Evolutionary conservation across 768 basidiomycete species (phyloP).

Genomic region (Xerocomus spinulosus): DNA sequence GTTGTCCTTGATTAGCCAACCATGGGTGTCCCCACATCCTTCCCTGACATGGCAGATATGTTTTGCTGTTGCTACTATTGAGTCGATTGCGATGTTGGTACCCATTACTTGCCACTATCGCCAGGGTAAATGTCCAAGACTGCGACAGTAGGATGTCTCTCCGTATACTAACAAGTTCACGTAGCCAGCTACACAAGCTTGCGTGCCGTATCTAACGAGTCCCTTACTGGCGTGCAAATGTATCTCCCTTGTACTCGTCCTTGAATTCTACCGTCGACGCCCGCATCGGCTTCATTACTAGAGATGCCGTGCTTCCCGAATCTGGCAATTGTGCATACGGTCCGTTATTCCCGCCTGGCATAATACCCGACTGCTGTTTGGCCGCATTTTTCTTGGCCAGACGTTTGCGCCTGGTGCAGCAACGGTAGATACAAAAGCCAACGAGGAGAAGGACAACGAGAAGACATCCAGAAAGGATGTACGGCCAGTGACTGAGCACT

Average conservation of each 20-base stretch:
- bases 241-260: slow-evolving; percentile 14
- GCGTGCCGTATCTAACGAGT: slow-evolving; percentile 13
- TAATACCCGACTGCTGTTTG: slow-evolving; percentile 13
- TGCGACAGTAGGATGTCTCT: background rate
- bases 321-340: slow-evolving; percentile 24
- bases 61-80: too few relatives aligned
- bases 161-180: slow-evolving; percentile 10
- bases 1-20: too few relatives aligned
- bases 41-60: too few relatives aligned
- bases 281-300: slow-evolving; percentile 29
- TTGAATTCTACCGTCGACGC: slow-evolving; percentile 12
- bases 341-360: slow-evolving; percentile 2
- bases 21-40: too few relatives aligned
- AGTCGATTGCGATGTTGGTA: too few relatives aligned
- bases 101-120: too few relatives aligned
- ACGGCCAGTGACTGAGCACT: slow-evolving; percentile 69
- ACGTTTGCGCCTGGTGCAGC: slow-evolving; percentile 47
- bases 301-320: slow-evolving; percentile 25
- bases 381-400: slow-evolving; percentile 22
- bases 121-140: too few relatives aligned
- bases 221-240: slow-evolving; percentile 9
- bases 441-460: slow-evolving; percentile 42
- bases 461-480: slow-evolving; percentile 61
- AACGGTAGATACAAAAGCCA: slow-evolving; percentile 54
- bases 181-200: slow-evolving; percentile 34